Conservation (phyloP, 108 stramenopile genomes). For the Poteriospumella lacustris region DNA sequence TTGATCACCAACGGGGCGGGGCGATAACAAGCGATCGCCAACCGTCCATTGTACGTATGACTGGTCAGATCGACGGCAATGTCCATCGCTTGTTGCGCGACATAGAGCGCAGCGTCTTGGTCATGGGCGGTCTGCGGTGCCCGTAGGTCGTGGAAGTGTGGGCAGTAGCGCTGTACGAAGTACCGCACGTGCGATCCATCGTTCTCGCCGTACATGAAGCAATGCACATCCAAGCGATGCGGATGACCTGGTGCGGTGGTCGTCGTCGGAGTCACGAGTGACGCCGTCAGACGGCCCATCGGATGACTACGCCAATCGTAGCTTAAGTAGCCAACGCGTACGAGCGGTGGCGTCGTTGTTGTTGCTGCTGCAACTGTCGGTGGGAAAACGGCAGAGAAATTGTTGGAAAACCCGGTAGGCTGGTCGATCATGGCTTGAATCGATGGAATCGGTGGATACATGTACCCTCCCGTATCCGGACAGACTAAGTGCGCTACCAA, state of each 20-base stretch:
- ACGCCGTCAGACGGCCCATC: slow-evolving; percentile 54
- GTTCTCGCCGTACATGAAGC: slow-evolving; percentile 42
- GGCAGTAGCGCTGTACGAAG: slow-evolving; percentile 26
- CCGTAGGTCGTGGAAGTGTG: no score
- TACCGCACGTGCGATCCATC: slow-evolving; percentile 32
- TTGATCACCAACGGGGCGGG: slow-evolving; percentile 38
- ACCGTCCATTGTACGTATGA: slow-evolving; percentile 47
- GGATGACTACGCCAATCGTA: slow-evolving; percentile 54
- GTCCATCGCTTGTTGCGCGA: slow-evolving; percentile 30
- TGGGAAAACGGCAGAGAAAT: no score
- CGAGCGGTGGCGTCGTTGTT: no score
- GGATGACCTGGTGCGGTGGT: no score
- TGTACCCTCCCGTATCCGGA: no score
- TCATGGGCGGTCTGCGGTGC: no score
- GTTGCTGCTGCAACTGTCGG: no score
- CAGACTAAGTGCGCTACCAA: no score
- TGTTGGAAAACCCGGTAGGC: no score
- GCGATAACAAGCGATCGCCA: slow-evolving; percentile 20
- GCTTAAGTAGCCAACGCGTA: slow-evolving; percentile 54
- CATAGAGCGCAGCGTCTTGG: no score
- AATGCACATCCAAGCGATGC: slow-evolving; percentile 10
- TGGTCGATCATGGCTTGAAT: no score
- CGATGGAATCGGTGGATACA: no score
- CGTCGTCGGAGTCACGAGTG: slow-evolving; percentile 38
- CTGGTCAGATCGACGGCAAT: slow-evolving; percentile 53